Conservation (phyloP, 306 rosid species). For the Citrullus amarus region DNA sequence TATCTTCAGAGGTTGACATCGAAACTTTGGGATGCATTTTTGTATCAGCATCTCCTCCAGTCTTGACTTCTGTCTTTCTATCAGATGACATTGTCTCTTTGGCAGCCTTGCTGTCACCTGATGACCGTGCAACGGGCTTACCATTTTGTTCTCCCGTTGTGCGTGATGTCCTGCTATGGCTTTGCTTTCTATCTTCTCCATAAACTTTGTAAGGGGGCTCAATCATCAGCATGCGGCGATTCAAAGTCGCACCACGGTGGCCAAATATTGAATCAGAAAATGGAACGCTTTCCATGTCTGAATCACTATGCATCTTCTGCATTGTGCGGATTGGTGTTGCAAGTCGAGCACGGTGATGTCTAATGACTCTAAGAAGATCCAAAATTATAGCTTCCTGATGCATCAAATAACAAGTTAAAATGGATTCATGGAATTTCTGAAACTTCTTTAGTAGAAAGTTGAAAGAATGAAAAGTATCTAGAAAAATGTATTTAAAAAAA, state of each 20-base stretch:
- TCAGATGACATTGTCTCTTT: conserved; percentile 28
- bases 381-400: conserved; percentile 68
- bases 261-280: conserved; percentile 47
- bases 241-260: conserved; percentile 31
- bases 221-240: conserved; percentile 59
- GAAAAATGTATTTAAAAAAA: not conserved
- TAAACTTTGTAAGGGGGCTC: conserved; percentile 55
- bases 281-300: conserved; percentile 63
- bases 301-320: conserved; percentile 56
- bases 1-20: conserved; percentile 24
- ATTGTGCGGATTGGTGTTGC: conserved; percentile 95
- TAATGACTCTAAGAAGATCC: conserved; percentile 93
- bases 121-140: conserved; percentile 28
- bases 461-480: not conserved
- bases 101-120: conserved; percentile 29
- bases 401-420: not conserved
- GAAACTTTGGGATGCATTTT: conserved; percentile 28
- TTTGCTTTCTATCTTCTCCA: conserved; percentile 54
- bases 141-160: conserved; percentile 49
- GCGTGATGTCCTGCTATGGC: conserved; percentile 23
- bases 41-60: conserved; percentile 20
- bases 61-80: conserved; percentile 32
- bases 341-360: conserved; percentile 91
- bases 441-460: not conserved
- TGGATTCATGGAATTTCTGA: not conserved